Conservation (phyloP, 352 stramenopile genomes). For the Thalassiosira ordinaria region DNA sequence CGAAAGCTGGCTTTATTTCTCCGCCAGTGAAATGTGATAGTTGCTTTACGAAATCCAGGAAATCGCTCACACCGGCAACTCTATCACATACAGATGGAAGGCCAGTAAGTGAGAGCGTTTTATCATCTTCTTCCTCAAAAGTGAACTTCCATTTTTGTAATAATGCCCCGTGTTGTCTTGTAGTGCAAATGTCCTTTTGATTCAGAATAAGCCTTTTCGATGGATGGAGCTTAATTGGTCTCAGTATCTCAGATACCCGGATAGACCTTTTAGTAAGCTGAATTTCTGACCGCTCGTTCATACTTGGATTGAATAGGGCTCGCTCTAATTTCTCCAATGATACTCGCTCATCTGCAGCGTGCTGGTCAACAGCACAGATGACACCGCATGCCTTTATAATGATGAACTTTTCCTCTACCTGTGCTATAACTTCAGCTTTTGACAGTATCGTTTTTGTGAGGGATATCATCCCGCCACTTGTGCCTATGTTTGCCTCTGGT, state of each 20-base stretch:
- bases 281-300: slow-evolving; percentile 79
- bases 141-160: slow-evolving; percentile 89
- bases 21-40: slow-evolving; percentile 58
- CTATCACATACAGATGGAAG: slow-evolving; percentile 87
- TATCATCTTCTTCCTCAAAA: slow-evolving; percentile 58
- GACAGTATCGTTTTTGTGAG: slow-evolving; percentile 86
- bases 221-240: slow-evolving; percentile 60
- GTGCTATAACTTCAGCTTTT: slow-evolving; percentile 86
- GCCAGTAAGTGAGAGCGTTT: slow-evolving; percentile 40
- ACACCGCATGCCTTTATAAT: slow-evolving; percentile 77
- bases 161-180: slow-evolving; percentile 73
- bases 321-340: slow-evolving; percentile 88
- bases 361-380: slow-evolving; percentile 88
- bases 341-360: slow-evolving; percentile 91
- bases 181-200: slow-evolving; percentile 67
- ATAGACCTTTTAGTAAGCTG: slow-evolving; percentile 67
- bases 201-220: slow-evolving; percentile 84
- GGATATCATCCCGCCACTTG: slow-evolving; percentile 28
- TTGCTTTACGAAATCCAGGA: slow-evolving; percentile 89
- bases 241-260: slow-evolving; percentile 46
- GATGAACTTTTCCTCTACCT: slow-evolving; percentile 92
- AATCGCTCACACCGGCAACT: slow-evolving; percentile 84
- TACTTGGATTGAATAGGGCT: slow-evolving; percentile 61
- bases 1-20: slow-evolving; percentile 49
- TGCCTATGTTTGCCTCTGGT: neutral